Evolutionary conservation across 495 filamentous ascomycete species (phyloP).

Genomic region (Podospora bellae-mahoneyi): DNA sequence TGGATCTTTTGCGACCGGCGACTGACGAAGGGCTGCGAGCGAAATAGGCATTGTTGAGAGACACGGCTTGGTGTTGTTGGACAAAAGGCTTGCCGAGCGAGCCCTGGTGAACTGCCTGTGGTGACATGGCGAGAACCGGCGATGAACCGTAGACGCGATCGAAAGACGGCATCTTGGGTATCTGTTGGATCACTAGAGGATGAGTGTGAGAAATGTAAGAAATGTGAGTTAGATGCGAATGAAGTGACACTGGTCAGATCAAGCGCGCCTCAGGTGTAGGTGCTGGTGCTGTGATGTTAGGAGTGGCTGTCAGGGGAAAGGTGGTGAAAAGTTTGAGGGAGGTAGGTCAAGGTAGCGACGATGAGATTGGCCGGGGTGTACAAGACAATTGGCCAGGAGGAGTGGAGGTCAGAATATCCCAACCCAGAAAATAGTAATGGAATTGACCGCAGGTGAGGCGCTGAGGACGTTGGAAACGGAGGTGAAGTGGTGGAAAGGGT

Average conservation of each 20-base stretch:
- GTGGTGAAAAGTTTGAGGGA: neutral
- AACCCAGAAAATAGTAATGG: constrained; percentile 11
- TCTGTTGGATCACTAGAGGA: constrained; percentile 36
- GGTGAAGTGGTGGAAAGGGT: constrained; percentile 13
- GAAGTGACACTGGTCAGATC: constrained; percentile 27
- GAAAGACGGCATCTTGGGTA: constrained; percentile 46
- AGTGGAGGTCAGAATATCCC: constrained; percentile 13
- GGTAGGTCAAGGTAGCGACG: constrained; percentile 7
- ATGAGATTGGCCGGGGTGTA: constrained; percentile 23
- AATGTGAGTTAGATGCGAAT: constrained; percentile 26
- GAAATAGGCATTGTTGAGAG: constrained; percentile 38
- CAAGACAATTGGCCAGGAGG: constrained; percentile 33
- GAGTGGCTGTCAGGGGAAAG: constrained; percentile 2
- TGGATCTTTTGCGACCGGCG: constrained; percentile 61
- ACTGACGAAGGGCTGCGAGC: constrained; percentile 26
- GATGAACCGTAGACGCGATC: constrained; percentile 46
- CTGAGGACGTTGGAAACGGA: constrained; percentile 15
- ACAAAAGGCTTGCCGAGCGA: constrained; percentile 43
- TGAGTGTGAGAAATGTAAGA: constrained; percentile 16
- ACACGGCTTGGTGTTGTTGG: constrained; percentile 38
- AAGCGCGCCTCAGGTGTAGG: constrained; percentile 16
- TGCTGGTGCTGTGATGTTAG: constrained; percentile 13
- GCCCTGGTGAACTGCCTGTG: constrained; percentile 45
- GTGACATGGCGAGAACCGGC: constrained; percentile 50
- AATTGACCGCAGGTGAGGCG: constrained; percentile 13